Evolutionary conservation across 1,284 basidiomycete genomes (phyloP), one percentile per base, ranked within the genome.

Genomic region (Heliocybe sulcata): DNA sequence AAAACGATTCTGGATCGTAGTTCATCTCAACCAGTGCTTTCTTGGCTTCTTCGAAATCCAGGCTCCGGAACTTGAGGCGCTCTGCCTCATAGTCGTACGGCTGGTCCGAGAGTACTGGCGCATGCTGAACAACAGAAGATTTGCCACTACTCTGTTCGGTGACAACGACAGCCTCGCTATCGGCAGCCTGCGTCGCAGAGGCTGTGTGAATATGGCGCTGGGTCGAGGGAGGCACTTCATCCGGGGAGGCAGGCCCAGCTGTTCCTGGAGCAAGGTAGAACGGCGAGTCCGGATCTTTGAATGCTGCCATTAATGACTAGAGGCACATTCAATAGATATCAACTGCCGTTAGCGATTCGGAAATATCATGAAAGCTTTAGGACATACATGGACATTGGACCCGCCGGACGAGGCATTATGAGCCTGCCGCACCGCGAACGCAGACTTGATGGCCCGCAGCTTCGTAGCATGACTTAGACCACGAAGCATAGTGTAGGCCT

Each of bases 261-360:
- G 76, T 73, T 11, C 85, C 85, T 10, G 82, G 81, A 2, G 79
- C 71, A 42, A 87, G 72, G 59, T 87, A 74, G 62, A 78, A 87
- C 11, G 85, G 86, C 1, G 85, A 86, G 1, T 73, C 69, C 0
- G 82, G 81, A 58, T 87, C 80, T n/a, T 76, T 75, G 62, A 87
- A 88, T 11, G 79, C 77, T 12, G 76, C 76, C 63, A 77, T 81
- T 2, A 87, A 73, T 22, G 67, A 58, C 73, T 74, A 52, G n/a
- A n/a, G 29, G 29, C 4, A 31, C 12, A 31, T 31, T 31, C 29
- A 31, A 31, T n/a, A 31, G 29, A 4, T 31, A 31, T n/a, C n/a
- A n/a, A n/a, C n/a, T n/a, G n/a, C n/a, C n/a, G n/a, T n/a, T n/a
- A n/a, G n/a, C n/a, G 29, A 31, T 4, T 31, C 29, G 6, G 6